Conservation (phyloP, 148 eudicot species). For the Mesembryanthemum crystallinum region DNA sequence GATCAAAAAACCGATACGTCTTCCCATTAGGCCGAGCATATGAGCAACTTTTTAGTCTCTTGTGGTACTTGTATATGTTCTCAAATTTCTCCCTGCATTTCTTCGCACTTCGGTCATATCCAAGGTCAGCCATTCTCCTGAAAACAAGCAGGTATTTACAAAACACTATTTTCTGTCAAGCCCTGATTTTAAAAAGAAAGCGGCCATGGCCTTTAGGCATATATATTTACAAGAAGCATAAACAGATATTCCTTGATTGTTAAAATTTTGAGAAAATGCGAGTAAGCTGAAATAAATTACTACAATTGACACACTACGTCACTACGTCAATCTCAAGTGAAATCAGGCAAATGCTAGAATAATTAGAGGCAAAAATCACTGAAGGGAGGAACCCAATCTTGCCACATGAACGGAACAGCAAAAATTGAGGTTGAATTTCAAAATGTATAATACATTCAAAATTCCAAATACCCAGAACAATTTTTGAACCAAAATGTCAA, state of each 20-base stretch:
- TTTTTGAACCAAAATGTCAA: neutral
- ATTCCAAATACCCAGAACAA: neutral
- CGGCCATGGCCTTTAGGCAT: neutral
- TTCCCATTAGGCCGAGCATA: conserved; percentile 47
- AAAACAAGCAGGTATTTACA: conserved; percentile 20
- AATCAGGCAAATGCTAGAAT: conserved; percentile 2
- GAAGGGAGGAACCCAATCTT: neutral
- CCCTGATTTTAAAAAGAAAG: neutral
- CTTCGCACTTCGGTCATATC: conserved; percentile 67
- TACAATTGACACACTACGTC: neutral
- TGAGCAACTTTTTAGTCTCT: conserved; percentile 59
- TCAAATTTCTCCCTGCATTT: conserved; percentile 95
- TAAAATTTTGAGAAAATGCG: neutral
- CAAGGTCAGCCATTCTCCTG: conserved; percentile 76
- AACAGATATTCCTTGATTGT: neutral
- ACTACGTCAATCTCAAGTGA: neutral
- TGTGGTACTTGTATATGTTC: conserved; percentile 79
- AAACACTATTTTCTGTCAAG: neutral
- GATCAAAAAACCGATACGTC: conserved; percentile 66
- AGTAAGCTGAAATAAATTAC: neutral
- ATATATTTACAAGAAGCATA: neutral
- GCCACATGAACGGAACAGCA: neutral
- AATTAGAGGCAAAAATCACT: neutral
- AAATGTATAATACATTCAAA: neutral
- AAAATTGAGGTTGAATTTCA: neutral